A percentile compares a stretch with the other conserved stretches of the same genome.
These are phyloP conservation scores for Trichoderma hamatum DNA, from an alignment of 2,329 filamentous ascomycete species.

Conservation along the genomic window DNA sequence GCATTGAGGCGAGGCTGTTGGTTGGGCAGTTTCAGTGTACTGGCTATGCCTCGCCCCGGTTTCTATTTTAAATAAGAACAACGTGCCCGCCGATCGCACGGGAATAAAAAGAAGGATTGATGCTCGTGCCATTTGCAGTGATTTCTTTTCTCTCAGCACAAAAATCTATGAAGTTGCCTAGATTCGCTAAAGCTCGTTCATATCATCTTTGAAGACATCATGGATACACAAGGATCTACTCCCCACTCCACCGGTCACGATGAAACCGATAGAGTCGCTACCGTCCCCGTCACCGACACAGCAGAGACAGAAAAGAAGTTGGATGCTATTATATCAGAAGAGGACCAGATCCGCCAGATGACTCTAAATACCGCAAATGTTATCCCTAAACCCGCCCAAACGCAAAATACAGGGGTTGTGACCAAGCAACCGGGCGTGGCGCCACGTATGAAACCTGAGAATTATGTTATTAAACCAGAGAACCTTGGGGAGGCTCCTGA, in stretches of 20 bases:
- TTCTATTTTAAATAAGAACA: neutral
- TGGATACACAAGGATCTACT: neutral
- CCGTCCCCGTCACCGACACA: neutral
- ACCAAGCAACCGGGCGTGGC: neutral
- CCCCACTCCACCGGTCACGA: neutral
- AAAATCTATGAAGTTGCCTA: too few relatives aligned
- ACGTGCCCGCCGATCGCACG: neutral
- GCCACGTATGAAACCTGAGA: neutral
- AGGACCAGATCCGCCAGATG: neutral
- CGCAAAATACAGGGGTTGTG: neutral
- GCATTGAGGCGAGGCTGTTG: neutral
- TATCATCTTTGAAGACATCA: neutral
- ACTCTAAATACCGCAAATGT: neutral
- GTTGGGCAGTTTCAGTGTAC: neutral
- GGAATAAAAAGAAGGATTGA: neutral
- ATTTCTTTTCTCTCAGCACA: neutral
- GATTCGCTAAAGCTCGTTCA: neutral
- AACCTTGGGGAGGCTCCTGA: neutral
- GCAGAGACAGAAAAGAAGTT: neutral
- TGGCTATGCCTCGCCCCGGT: neutral
- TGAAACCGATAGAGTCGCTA: neutral
- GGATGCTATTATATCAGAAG: neutral
- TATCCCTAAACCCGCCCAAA: neutral
- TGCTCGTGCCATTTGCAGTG: neutral
- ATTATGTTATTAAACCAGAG: neutral